Evolutionary conservation across 139 green algal species (phyloP), one percentile per base, ranked within the genome.

Genomic region (Coelastrella sp.): DNA sequence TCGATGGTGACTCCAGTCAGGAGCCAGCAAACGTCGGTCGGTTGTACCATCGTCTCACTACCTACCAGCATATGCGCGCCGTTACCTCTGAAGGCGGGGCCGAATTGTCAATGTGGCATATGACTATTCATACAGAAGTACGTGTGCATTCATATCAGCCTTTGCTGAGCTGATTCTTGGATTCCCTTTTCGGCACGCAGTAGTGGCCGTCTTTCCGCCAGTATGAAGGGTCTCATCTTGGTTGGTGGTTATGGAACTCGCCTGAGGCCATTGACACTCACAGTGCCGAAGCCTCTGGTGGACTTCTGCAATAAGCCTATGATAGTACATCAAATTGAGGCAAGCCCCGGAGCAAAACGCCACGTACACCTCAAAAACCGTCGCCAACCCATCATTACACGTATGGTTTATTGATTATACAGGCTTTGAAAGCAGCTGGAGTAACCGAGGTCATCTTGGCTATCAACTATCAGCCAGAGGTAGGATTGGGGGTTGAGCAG

Each of bases 241-340:
- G 97, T 99, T 17, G 96, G 97, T 57, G 97, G 81, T 8, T 86
- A 86, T 75, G 81, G 81, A 58, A 86, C 81, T 25, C 59, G 81
- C 4, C 59, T 86, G 59, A 86, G 81, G 81, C 81, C 81, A 3
- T 27, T 86, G 22, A 86, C 81, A 11, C 79, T 96, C 24, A 97
- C 94, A 14, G 96, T 98, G 49, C 98, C 98, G 0, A 99, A 99
- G 94, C 98, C 98, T 4, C 95, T 99, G 22, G 97, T 99, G 6
- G 97, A 99, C 63, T 99, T 99, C 87, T 96, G 93, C 11, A 99
- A 99, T 94, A 99, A 99, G 93, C 98, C 98, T 22, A 99, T 99
- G 98, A 99, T 99, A 74, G 93, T 98, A 19, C 98, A 99, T 87
- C 98, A 99, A 88, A 98, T 99, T 15, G 93, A 99, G 95, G 96